phyloP scores from a whole-genome alignment of 2,329 filamentous ascomycete genomes.

The Diaporthe vaccinii region DNA sequence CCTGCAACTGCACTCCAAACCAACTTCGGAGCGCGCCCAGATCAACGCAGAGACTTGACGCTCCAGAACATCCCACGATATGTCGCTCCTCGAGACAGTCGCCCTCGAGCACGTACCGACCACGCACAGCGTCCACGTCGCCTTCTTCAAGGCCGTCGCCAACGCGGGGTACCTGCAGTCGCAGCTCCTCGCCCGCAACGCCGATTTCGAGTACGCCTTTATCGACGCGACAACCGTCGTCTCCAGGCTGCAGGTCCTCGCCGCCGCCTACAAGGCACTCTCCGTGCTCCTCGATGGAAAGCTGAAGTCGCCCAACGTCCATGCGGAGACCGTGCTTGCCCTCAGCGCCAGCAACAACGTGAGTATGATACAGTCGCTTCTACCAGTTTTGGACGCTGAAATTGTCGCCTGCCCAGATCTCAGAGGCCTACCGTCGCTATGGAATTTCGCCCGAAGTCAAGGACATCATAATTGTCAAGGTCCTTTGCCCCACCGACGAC shows the following conservation, averaged over 20 bases:
- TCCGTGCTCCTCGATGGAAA: slow-evolving; percentile 71
- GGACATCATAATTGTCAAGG: slow-evolving; percentile 84
- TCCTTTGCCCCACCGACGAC: slow-evolving; percentile 66
- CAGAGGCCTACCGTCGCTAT: slow-evolving; percentile 90
- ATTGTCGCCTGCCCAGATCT: slow-evolving; percentile 71
- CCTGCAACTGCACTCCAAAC: background rate
- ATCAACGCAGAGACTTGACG: background rate
- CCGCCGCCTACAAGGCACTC: slow-evolving; percentile 83
- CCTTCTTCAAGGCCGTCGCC: slow-evolving; percentile 80
- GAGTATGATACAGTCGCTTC: slow-evolving; percentile 44
- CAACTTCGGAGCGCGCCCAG: background rate
- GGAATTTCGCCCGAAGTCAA: slow-evolving; percentile 81
- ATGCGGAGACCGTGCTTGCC: slow-evolving; percentile 88
- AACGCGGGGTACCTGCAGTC: slow-evolving; percentile 85
- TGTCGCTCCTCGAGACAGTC: slow-evolving; percentile 74
- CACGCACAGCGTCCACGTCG: slow-evolving; percentile 77
- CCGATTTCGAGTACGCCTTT: slow-evolving; percentile 92
- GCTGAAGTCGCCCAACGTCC: slow-evolving; percentile 85
- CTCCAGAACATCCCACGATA: slow-evolving; percentile 45
- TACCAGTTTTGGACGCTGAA: slow-evolving; percentile 13
- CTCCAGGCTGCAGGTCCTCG: slow-evolving; percentile 79
- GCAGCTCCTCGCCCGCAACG: slow-evolving; percentile 87
- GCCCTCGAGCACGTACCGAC: slow-evolving; percentile 81
- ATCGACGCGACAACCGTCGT: slow-evolving; percentile 87
- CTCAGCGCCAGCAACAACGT: slow-evolving; percentile 89